phyloP scores from a whole-genome alignment of 768 basidiomycete genomes.

The Mycena vulgaris region DNA sequence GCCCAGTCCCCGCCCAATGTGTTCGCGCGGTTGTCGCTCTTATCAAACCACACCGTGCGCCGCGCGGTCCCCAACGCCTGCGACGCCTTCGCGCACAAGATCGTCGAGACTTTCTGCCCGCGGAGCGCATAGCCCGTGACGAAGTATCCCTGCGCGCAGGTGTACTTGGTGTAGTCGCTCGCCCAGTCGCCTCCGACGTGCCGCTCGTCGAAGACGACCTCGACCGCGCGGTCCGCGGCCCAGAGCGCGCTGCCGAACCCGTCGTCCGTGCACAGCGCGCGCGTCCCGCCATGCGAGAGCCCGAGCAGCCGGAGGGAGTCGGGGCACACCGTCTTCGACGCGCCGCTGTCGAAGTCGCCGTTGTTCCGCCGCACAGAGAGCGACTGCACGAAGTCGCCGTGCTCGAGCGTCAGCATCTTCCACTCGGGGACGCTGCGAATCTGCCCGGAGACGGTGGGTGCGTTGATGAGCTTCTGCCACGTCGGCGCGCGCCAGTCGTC shows the following conservation, averaged over 20 bases:
- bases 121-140: constrained; percentile 33
- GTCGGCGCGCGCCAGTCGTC: constrained; percentile 34
- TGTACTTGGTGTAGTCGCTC: constrained; percentile 34
- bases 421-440: constrained; percentile 23
- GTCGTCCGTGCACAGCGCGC: constrained; percentile 36
- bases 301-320: constrained; percentile 36
- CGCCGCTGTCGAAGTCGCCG: constrained; percentile 39
- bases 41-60: constrained; percentile 39
- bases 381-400: constrained; percentile 36
- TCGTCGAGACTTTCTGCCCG: constrained; percentile 31
- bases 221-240: constrained; percentile 10
- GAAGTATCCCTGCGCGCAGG: constrained; percentile 26
- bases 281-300: constrained; percentile 28
- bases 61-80: constrained; percentile 24
- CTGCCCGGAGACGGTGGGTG: background rate
- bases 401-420: constrained; percentile 31
- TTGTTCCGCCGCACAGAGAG: constrained; percentile 11
- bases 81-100: constrained; percentile 28
- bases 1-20: constrained; percentile 33
- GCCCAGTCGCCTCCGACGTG: constrained; percentile 37
- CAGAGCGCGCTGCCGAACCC: constrained; percentile 19
- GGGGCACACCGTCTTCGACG: constrained; percentile 33
- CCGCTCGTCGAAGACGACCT: constrained; percentile 30
- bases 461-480: constrained; percentile 27
- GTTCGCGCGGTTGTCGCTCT: constrained; percentile 31